phyloP scores from a whole-genome alignment of 768 basidiomycete genomes.

The Chalciporus chontae region DNA sequence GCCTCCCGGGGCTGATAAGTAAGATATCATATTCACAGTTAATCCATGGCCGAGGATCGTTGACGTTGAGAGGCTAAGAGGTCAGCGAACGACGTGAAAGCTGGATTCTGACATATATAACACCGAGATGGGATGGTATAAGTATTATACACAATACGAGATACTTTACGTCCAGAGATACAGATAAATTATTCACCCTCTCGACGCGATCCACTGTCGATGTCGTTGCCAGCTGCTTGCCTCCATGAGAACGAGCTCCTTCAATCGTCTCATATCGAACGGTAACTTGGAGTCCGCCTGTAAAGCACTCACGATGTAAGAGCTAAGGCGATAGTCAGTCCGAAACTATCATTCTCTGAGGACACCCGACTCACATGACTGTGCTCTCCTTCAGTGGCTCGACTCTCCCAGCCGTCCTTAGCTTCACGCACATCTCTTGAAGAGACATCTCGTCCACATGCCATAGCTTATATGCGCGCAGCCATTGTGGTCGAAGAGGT shows the following conservation, averaged over 20 bases:
- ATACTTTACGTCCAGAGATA: conserved; percentile 4
- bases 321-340: conserved; percentile 25
- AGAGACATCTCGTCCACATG: conserved; percentile 33
- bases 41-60: too few species aligned
- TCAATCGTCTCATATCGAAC: conserved; percentile 34
- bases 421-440: conserved; percentile 36
- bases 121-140: not conserved
- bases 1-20: too few species aligned
- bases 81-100: too few species aligned
- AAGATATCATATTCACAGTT: too few species aligned
- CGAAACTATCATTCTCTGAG: not conserved
- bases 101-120: not conserved
- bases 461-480: conserved; percentile 47
- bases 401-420: conserved; percentile 28
- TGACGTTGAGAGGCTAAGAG: too few species aligned
- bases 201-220: conserved; percentile 35
- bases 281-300: conserved; percentile 37
- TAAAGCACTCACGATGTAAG: conserved; percentile 42
- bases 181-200: conserved; percentile 17
- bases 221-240: conserved; percentile 41
- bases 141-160: not conserved
- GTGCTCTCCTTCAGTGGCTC: conserved; percentile 45
- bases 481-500: conserved; percentile 34
- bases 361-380: conserved; percentile 38
- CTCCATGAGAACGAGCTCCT: conserved; percentile 37